Conservation (phyloP, 225 moss, liverwort and hornwort genomes). For the Pseudisothecium myosuroides region DNA sequence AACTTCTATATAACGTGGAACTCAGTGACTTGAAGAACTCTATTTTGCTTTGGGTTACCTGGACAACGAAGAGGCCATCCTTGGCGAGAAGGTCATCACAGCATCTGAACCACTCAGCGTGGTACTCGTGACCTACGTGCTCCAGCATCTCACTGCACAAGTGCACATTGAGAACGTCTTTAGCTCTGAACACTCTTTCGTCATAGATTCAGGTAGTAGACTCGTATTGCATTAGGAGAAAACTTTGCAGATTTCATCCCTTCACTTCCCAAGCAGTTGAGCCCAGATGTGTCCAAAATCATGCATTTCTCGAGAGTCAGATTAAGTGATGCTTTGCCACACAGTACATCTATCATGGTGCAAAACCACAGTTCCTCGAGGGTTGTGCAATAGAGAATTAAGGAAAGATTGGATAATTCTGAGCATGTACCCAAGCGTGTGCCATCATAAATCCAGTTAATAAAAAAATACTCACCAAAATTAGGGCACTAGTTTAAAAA, state of each 20-base stretch:
- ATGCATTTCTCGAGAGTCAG: too few species aligned
- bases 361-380: background rate
- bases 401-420: background rate
- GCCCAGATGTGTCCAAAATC: background rate
- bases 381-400: background rate
- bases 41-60: background rate
- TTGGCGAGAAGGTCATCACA: slow-evolving; percentile 65
- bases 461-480: background rate
- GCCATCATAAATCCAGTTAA: too few species aligned
- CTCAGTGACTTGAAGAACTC: too few species aligned
- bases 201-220: too few species aligned
- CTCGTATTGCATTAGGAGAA: background rate
- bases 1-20: too few species aligned
- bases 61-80: slow-evolving; percentile 70
- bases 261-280: background rate
- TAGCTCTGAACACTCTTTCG: background rate
- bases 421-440: background rate
- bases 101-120: slow-evolving; percentile 49
- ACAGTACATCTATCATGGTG: too few species aligned
- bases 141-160: slow-evolving; percentile 98
- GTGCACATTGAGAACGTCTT: slow-evolving; percentile 4
- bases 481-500: background rate
- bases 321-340: too few species aligned
- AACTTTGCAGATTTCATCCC: background rate
- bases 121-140: slow-evolving; percentile 72